A percentile compares a stretch with the other conserved stretches of the same genome.
These are phyloP conservation scores for Dryadomyces quercus-mongolicae DNA, from an alignment of 2,329 filamentous ascomycete genomes.

Conservation along the genomic window DNA sequence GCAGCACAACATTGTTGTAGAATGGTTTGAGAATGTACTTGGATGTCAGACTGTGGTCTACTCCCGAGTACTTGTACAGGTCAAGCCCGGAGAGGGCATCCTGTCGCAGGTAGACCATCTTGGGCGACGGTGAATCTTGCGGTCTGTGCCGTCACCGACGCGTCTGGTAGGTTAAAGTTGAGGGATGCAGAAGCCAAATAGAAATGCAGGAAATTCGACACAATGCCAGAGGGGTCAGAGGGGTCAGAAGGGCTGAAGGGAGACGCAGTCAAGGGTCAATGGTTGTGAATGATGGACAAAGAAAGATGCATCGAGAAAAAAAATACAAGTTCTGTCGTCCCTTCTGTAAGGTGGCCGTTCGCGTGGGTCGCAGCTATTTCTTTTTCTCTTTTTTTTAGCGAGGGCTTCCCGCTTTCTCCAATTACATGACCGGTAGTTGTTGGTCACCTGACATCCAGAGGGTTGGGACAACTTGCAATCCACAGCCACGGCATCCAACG, in stretches of 20 bases:
- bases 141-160: neutral
- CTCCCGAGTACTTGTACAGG: conserved; percentile 88
- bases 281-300: neutral
- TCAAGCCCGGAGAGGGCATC: conserved; percentile 78
- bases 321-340: neutral
- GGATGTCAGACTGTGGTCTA: conserved; percentile 82
- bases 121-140: neutral
- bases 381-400: neutral
- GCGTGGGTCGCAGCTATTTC: neutral
- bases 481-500: too few relatives aligned
- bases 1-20: conserved; percentile 89
- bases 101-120: conserved; percentile 92
- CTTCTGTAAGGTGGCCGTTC: neutral
- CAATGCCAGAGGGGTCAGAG: neutral
- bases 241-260: neutral
- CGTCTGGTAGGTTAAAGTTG: neutral
- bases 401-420: neutral
- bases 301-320: neutral
- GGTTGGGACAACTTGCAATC: too few relatives aligned
- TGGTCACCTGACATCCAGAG: neutral
- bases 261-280: neutral
- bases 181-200: neutral
- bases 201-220: neutral
- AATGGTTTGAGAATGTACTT: conserved; percentile 96
- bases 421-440: neutral